phyloP scores from a whole-genome alignment of 2,329 filamentous ascomycete genomes.

The Diaporthe eres region DNA sequence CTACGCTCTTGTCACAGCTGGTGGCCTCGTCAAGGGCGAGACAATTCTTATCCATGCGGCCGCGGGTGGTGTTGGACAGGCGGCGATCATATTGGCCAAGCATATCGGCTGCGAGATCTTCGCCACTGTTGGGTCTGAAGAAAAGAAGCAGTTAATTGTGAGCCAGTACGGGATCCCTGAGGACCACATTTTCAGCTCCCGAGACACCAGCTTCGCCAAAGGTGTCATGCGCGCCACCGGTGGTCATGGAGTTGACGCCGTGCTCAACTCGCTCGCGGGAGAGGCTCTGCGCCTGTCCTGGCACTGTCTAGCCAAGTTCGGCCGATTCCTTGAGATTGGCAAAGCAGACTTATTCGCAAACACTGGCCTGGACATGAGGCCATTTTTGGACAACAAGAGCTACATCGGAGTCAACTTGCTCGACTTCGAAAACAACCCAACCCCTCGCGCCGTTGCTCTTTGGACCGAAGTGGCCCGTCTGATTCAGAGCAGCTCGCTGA shows the following conservation, averaged over 20 bases:
- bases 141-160: constrained; percentile 54
- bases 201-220: constrained; percentile 45
- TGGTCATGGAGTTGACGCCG: constrained; percentile 48
- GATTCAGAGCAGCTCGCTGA: not conserved
- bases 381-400: constrained; percentile 25
- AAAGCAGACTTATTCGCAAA: constrained; percentile 33
- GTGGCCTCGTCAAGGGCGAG: constrained; percentile 46
- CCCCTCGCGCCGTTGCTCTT: not conserved
- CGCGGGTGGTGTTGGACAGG: constrained; percentile 58
- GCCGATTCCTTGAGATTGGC: constrained; percentile 40
- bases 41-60: constrained; percentile 60
- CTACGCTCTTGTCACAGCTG: constrained; percentile 54
- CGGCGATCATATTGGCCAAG: constrained; percentile 57
- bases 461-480: not conserved
- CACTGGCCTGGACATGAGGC: constrained; percentile 45
- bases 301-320: constrained; percentile 39
- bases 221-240: constrained; percentile 45
- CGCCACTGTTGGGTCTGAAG: constrained; percentile 50
- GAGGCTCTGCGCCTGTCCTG: constrained; percentile 45
- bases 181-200: constrained; percentile 54
- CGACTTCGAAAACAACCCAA: constrained; percentile 29
- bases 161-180: constrained; percentile 50
- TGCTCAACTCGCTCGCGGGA: constrained; percentile 48
- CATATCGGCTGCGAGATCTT: constrained; percentile 56
- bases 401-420: constrained; percentile 33